phyloP scores from a whole-genome alignment of 306 rosid species.

The Gillenia trifoliata region DNA sequence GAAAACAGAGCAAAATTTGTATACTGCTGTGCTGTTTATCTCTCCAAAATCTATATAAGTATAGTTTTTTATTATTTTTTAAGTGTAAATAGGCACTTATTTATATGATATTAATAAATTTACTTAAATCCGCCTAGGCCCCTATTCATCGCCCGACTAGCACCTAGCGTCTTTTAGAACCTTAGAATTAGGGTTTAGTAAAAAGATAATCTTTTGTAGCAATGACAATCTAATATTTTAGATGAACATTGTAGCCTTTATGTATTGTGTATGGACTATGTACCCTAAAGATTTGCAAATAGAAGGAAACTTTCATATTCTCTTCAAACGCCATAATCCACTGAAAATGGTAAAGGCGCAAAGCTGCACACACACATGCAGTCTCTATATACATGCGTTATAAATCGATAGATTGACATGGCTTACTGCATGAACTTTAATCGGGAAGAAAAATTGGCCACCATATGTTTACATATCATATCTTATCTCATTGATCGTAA shows the following conservation, averaged over 20 bases:
- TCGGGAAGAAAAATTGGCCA: constrained; percentile 21
- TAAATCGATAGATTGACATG: neutral
- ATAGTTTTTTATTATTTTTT: too few species aligned
- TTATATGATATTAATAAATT: too few species aligned
- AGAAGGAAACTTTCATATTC: neutral
- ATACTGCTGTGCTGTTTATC: too few species aligned
- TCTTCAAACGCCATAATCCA: neutral
- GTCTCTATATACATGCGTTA: neutral
- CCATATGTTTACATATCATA: neutral
- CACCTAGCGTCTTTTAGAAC: too few species aligned
- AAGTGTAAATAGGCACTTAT: too few species aligned
- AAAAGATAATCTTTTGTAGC: too few species aligned
- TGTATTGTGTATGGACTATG: neutral
- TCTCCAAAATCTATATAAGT: too few species aligned
- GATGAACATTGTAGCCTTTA: neutral
- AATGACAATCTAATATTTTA: neutral
- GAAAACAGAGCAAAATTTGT: too few species aligned
- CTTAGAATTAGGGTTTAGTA: too few species aligned
- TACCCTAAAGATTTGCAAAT: neutral
- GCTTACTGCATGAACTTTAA: neutral
- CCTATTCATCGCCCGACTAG: too few species aligned
- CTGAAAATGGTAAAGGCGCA: neutral
- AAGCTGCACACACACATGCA: neutral
- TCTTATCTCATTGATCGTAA: constrained; percentile 22
- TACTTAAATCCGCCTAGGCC: too few species aligned